Evolutionary conservation across 2,329 filamentous ascomycete genomes (phyloP).

Genomic region (Pestalotiopsis sp.): DNA sequence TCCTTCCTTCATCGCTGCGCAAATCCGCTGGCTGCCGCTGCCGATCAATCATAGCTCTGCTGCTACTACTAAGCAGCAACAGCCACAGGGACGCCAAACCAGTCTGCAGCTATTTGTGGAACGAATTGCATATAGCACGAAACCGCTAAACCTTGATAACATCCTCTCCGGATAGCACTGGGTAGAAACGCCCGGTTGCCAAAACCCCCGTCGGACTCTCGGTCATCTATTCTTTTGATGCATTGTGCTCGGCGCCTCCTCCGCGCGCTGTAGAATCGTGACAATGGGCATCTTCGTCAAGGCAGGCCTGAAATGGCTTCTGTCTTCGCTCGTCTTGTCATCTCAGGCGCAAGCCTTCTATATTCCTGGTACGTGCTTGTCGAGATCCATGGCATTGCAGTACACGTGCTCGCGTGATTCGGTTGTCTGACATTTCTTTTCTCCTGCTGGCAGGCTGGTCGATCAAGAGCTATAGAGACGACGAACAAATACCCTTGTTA

Average conservation of each 20-base stretch:
- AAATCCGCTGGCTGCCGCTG: not conserved
- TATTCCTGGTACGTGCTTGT: constrained; percentile 70
- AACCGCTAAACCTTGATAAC: constrained; percentile 7
- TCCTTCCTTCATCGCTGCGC: not conserved
- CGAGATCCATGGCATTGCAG: not conserved
- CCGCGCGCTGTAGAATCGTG: not conserved
- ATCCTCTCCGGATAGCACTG: not conserved
- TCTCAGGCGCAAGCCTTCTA: constrained; percentile 72
- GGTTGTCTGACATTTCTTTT: constrained; percentile 13
- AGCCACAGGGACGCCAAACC: not conserved
- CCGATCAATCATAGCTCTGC: not conserved
- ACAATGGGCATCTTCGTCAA: constrained; percentile 26
- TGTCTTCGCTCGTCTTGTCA: constrained; percentile 45
- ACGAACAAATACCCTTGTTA: constrained; percentile 79
- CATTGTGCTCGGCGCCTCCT: not conserved
- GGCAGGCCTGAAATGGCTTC: constrained; percentile 42
- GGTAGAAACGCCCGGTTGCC: not conserved
- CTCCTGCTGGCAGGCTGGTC: constrained; percentile 65
- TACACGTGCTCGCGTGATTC: constrained; percentile 16
- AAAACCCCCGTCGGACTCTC: not conserved
- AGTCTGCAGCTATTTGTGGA: constrained; percentile 5
- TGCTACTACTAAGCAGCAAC: not conserved
- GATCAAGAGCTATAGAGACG: constrained; percentile 75
- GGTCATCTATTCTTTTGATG: not conserved
- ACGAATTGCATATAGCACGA: not conserved